Base-by-base conservation (phyloP, 352 stramenopile genomes). In the Globisporangium apiculatum region DNA sequence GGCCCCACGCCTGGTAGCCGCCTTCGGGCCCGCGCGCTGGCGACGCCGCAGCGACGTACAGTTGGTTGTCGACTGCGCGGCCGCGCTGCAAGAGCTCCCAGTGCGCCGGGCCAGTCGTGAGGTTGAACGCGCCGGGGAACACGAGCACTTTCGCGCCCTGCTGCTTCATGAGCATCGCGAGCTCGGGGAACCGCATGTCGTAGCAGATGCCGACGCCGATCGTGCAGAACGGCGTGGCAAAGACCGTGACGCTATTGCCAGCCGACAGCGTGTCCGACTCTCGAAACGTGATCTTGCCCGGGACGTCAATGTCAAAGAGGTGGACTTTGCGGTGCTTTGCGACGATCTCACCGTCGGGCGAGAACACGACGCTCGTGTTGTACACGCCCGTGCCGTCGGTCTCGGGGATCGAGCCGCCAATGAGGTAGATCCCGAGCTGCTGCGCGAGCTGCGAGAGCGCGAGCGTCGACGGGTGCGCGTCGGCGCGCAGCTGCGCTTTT, bases 191-290 rank as follows among this genome's bases (percentile, higher is more conserved):
- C 52, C 97, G 95, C 69, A 99, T 98, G 75, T 99, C 97, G 75
- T 99, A 99, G 79, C 98, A 99, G 64, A 99, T 99, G 24, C 93
- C 98, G 35, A 99, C 79, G 60, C 97, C 97, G 54, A 99, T 93
- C 61, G 95, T 95, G 72, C 89, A 87, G 63, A 82, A 97, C 36
- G 79, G 82, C 50, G 86, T 96, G 68, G 96, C 83, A 57, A 94
- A 92, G 49, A 95, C 66, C 57, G 84, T 94, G 55, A 94, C 64
- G 49, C 64, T 65, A 66, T 97, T 84, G 57, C 98, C 98, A 4
- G 90, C 73, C 53, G 85, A 97, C 10, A 99, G 83, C 36, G 97
- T 99, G 62, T 99, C 97, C 46, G 92, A 99, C 77, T 99, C 98
- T 78, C 98, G 98, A 77, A 99, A 99, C 40, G 86, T 98, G 67